These are phyloP conservation scores for Filobasidium uniguttulatum DNA, from an alignment of 1,284 basidiomycete species.

Conservation along the genomic window DNA sequence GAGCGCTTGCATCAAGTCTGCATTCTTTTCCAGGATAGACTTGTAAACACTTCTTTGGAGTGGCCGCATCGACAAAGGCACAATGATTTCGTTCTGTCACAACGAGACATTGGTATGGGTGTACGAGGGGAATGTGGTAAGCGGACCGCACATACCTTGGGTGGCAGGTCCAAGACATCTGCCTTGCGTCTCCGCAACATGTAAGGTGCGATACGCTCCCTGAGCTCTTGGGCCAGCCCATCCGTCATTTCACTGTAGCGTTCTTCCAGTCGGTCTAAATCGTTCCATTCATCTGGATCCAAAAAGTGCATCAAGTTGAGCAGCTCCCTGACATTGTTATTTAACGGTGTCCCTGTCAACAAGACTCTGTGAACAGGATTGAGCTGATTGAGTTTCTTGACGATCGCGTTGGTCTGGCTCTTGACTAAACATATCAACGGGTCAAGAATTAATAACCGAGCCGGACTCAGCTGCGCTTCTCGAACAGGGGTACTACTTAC, in stretches of 20 bases:
- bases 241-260: constrained; percentile 60
- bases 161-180: constrained; percentile 80
- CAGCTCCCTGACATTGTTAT: constrained; percentile 89
- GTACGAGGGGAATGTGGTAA: no score
- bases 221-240: constrained; percentile 55
- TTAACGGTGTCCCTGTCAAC: constrained; percentile 90
- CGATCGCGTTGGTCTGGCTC: constrained; percentile 58
- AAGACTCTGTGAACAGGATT: constrained; percentile 69
- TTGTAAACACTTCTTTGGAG: constrained; percentile 83
- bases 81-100: constrained; percentile 48
- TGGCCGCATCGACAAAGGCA: constrained; percentile 77
- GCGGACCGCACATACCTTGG: constrained; percentile 52
- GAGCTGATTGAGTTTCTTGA: constrained; percentile 66
- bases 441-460: neutral
- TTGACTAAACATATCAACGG: constrained; percentile 57
- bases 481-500: constrained; percentile 43
- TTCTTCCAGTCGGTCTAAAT: constrained; percentile 55
- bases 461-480: neutral
- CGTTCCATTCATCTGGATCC: constrained; percentile 58
- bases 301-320: constrained; percentile 93
- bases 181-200: constrained; percentile 86
- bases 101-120: no score
- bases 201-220: constrained; percentile 65
- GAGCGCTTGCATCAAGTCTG: constrained; percentile 20
- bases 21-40: constrained; percentile 46